phyloP scores from a whole-genome alignment of 2,329 filamentous ascomycete species.

The Pseudogymnoascus sp. region DNA sequence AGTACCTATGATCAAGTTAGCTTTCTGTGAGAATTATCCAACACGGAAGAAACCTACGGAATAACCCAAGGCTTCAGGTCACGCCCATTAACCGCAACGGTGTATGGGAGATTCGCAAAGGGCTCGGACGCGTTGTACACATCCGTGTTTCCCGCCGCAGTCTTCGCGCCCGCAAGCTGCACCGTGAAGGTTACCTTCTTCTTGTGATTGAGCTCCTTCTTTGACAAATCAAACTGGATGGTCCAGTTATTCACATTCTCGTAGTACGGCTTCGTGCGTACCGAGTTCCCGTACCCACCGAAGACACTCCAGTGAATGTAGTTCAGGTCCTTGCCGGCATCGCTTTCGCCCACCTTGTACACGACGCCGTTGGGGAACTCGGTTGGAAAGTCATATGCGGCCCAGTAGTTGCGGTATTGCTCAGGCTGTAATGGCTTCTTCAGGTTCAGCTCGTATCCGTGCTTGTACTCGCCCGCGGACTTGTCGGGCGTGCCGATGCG shows the following conservation, averaged over 20 bases:
- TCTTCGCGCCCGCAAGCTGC: slow-evolving; percentile 55
- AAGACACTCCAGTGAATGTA: slow-evolving; percentile 61
- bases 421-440: slow-evolving; percentile 43
- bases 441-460: slow-evolving; percentile 44
- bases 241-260: slow-evolving; percentile 53
- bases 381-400: slow-evolving; percentile 47
- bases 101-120: slow-evolving; percentile 45
- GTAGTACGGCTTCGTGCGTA: slow-evolving; percentile 36
- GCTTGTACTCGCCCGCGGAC: slow-evolving; percentile 50
- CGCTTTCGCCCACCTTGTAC: slow-evolving; percentile 47
- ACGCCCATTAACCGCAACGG: slow-evolving; percentile 39
- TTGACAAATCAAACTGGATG: slow-evolving; percentile 42
- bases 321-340: slow-evolving; percentile 45
- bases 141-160: slow-evolving; percentile 54
- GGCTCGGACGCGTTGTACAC: slow-evolving; percentile 45
- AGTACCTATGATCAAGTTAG: slow-evolving; percentile 32
- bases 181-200: slow-evolving; percentile 50
- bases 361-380: slow-evolving; percentile 53
- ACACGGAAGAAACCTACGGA: slow-evolving; percentile 34
- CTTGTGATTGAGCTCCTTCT: slow-evolving; percentile 34
- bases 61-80: slow-evolving; percentile 47
- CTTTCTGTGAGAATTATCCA: slow-evolving; percentile 13
- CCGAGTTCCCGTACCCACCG: slow-evolving; percentile 44
- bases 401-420: slow-evolving; percentile 57
- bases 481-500: slow-evolving; percentile 56